phyloP scores from a whole-genome alignment of 2,329 filamentous ascomycete species.

The Trichoderma arundinaceum region DNA sequence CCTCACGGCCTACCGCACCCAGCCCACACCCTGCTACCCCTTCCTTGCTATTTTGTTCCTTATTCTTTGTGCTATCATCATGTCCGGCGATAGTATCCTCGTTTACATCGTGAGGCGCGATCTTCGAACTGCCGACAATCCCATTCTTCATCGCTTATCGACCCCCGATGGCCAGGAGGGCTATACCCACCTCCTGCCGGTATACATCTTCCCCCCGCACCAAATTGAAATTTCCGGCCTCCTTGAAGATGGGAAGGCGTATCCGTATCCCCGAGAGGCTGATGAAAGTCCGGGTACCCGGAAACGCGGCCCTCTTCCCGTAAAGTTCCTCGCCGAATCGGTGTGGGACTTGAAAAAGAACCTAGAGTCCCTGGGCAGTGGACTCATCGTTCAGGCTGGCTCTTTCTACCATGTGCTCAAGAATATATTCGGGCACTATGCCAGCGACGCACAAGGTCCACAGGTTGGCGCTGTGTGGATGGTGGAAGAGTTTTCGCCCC shows the following conservation, averaged over 20 bases:
- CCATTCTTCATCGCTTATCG: conserved; percentile 66
- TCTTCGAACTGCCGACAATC: conserved; percentile 75
- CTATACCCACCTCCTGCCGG: conserved; percentile 72
- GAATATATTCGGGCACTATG: conserved; percentile 59
- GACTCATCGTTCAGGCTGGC: conserved; percentile 69
- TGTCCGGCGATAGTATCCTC: conserved; percentile 57
- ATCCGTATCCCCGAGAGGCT: conserved; percentile 70
- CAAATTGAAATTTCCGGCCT: conserved; percentile 80
- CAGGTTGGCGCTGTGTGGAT: conserved; percentile 72
- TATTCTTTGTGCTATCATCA: conserved; percentile 30
- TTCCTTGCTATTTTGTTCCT: neutral
- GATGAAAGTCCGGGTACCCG: conserved; percentile 69
- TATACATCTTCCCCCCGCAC: conserved; percentile 71
- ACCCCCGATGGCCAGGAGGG: conserved; percentile 57
- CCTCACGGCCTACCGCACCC: neutral
- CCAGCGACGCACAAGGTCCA: conserved; percentile 45
- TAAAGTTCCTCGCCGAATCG: conserved; percentile 73
- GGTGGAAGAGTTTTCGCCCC: conserved; percentile 70
- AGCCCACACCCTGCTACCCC: neutral
- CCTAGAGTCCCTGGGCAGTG: conserved; percentile 64
- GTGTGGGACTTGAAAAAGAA: conserved; percentile 73
- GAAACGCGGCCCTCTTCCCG: conserved; percentile 74
- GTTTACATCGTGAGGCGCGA: conserved; percentile 77
- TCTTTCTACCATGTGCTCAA: conserved; percentile 63
- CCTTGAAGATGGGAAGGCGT: conserved; percentile 58